phyloP scores from a whole-genome alignment of 306 rosid genomes.

The Corylus heterophylla region DNA sequence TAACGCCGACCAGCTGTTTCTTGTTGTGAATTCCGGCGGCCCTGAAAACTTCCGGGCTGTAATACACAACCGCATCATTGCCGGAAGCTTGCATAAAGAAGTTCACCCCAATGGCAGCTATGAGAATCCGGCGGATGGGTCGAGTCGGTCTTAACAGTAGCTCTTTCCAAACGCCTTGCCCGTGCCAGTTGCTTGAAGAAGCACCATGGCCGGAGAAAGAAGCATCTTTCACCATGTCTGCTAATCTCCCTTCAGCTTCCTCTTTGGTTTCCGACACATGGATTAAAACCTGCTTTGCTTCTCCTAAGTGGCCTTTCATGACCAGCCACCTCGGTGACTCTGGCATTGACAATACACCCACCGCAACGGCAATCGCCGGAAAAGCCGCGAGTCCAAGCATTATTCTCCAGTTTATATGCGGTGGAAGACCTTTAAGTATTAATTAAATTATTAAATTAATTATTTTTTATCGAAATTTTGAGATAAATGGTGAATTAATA shows the following conservation, averaged over 20 bases:
- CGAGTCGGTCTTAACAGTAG: conserved; percentile 47
- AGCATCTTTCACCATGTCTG: conserved; percentile 49
- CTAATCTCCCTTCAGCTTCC: conserved; percentile 57
- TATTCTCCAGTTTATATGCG: conserved; percentile 52
- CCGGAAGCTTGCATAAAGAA: conserved; percentile 96
- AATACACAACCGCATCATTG: conserved; percentile 84
- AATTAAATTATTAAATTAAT: no score
- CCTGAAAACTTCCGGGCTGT: conserved; percentile 68
- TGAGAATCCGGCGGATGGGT: conserved; percentile 57
- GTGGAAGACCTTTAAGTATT: conserved; percentile 31
- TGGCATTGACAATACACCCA: conserved; percentile 64
- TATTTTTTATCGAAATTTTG: no score
- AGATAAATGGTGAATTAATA: no score
- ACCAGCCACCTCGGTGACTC: conserved; percentile 83
- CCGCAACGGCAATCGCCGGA: conserved; percentile 54
- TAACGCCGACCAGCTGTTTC: conserved; percentile 59
- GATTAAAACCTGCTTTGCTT: conserved; percentile 47
- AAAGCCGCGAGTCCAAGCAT: conserved; percentile 72
- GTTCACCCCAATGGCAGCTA: conserved; percentile 71
- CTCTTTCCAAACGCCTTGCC: conserved; percentile 68
- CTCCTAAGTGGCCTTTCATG: conserved; percentile 45
- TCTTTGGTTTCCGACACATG: conserved; percentile 36
- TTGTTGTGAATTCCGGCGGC: conserved; percentile 55
- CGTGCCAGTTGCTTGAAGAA: conserved; percentile 28
- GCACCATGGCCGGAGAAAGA: conserved; percentile 7